These are phyloP conservation scores for Plantago lanceolata DNA, from an alignment of 305 asterid species.

Conservation along the genomic window DNA sequence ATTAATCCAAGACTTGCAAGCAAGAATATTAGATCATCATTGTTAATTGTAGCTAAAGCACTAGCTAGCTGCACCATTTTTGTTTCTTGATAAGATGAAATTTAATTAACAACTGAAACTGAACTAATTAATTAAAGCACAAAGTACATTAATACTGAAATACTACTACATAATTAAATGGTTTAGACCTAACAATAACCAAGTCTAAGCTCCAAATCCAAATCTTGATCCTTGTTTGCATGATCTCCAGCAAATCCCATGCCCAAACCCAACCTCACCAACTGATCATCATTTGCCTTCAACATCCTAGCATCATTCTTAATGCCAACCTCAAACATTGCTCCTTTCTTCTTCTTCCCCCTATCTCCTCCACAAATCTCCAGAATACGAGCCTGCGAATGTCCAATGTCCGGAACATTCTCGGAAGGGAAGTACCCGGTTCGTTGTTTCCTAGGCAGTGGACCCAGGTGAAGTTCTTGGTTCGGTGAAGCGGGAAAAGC, in stretches of 20 bases:
- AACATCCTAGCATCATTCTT: not conserved
- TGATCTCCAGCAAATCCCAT: conserved; percentile 10
- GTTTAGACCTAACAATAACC: conserved; percentile 25
- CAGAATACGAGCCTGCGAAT: conserved; percentile 11
- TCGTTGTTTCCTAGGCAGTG: not conserved
- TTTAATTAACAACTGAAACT: not conserved
- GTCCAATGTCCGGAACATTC: conserved; percentile 13
- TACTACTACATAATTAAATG: not conserved
- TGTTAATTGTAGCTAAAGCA: not conserved
- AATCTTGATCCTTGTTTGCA: conserved; percentile 13
- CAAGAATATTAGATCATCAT: no score
- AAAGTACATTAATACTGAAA: not conserved
- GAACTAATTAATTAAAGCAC: not conserved
- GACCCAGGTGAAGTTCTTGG: not conserved
- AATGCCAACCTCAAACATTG: not conserved
- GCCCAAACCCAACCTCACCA: conserved; percentile 8
- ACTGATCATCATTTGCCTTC: not conserved
- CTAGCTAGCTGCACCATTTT: no score
- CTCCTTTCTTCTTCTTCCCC: conserved; percentile 25
- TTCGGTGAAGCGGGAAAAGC: not conserved
- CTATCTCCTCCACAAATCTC: conserved; percentile 23
- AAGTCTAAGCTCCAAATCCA: conserved; percentile 58
- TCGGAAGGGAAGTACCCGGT: conserved; percentile 4
- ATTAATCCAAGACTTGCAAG: not conserved
- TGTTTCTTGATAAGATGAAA: not conserved